Conservation (phyloP, 805 yeast species). For the Candida insectorum region DNA sequence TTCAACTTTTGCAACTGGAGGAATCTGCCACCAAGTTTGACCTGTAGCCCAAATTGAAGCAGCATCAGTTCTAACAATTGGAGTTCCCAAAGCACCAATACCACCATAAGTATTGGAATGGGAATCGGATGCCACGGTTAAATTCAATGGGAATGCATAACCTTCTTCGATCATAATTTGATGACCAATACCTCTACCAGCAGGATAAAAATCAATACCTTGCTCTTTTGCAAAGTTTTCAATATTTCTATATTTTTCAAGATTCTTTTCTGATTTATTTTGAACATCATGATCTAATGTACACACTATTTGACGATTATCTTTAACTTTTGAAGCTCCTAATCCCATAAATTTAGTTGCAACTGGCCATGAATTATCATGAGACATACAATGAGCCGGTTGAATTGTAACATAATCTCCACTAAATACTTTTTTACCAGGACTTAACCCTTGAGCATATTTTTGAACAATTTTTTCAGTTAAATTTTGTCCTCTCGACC, state of each 20-base stretch:
- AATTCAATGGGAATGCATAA: slow-evolving; percentile 89
- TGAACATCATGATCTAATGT: slow-evolving; percentile 98
- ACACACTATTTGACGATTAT: slow-evolving; percentile 89
- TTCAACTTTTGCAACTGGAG: slow-evolving; percentile 95
- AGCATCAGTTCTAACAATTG: slow-evolving; percentile 97
- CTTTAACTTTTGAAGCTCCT: slow-evolving; percentile 81
- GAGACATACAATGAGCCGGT: slow-evolving; percentile 99
- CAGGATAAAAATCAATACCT: slow-evolving; percentile 95
- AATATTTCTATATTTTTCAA: slow-evolving; percentile 83
- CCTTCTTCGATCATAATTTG: slow-evolving; percentile 99
- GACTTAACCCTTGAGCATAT: slow-evolving; percentile 81
- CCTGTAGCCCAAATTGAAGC: slow-evolving; percentile 99
- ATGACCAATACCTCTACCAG: slow-evolving; percentile 98
- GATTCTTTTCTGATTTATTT: slow-evolving; percentile 82
- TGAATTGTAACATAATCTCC: slow-evolving; percentile 94
- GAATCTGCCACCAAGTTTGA: slow-evolving; percentile 99
- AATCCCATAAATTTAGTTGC: slow-evolving; percentile 94
- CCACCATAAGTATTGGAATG: slow-evolving; percentile 97
- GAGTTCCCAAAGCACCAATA: slow-evolving; percentile 92
- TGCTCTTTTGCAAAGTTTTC: slow-evolving; percentile 86
- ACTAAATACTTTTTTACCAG: slow-evolving; percentile 70
- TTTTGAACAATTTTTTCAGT: slow-evolving; percentile 95
- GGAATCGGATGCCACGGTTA: slow-evolving; percentile 96
- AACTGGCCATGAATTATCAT: slow-evolving; percentile 99
- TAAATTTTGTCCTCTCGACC: slow-evolving; percentile 65